Conservation (phyloP, 805 yeast genomes). For the Candida fluviatilis region DNA sequence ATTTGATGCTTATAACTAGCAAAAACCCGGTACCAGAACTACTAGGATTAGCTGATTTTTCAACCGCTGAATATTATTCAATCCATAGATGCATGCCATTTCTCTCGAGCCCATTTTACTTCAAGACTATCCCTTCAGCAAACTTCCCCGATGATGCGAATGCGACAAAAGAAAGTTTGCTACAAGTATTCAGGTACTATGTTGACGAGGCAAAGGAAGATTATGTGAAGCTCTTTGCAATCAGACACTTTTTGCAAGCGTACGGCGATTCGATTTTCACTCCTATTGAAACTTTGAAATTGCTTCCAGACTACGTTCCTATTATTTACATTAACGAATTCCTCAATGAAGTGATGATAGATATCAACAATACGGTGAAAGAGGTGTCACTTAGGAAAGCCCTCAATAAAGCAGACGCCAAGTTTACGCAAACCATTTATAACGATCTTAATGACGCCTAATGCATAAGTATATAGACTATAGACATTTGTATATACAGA, state of each 20-base stretch:
- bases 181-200: slow-evolving; percentile 16
- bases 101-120: slow-evolving; percentile 16
- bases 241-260: slow-evolving; percentile 24
- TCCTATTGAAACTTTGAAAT: slow-evolving; percentile 21
- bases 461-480: slow-evolving; percentile 3
- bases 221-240: slow-evolving; percentile 12
- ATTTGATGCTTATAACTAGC: not conserved
- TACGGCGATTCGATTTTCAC: slow-evolving; percentile 19
- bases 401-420: slow-evolving; percentile 26
- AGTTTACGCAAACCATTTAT: slow-evolving; percentile 15
- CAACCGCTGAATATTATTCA: slow-evolving; percentile 31
- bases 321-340: slow-evolving; percentile 25
- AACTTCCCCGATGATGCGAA: not conserved
- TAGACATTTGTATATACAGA: slow-evolving; percentile 1
- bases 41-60: slow-evolving; percentile 21
- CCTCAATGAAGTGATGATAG: slow-evolving; percentile 16
- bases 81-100: slow-evolving; percentile 17
- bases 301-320: slow-evolving; percentile 30
- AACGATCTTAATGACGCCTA: slow-evolving; percentile 14
- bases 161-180: slow-evolving; percentile 9
- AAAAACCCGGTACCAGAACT: slow-evolving; percentile 2
- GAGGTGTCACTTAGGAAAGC: slow-evolving; percentile 20
- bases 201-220: slow-evolving; percentile 6
- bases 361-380: slow-evolving; percentile 15
- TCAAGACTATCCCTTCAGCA: slow-evolving; percentile 2